Evolutionary conservation across 257 asterid genomes (phyloP), one percentile per base, ranked within the genome.

Genomic region (Oldenlandia corymbosa): DNA sequence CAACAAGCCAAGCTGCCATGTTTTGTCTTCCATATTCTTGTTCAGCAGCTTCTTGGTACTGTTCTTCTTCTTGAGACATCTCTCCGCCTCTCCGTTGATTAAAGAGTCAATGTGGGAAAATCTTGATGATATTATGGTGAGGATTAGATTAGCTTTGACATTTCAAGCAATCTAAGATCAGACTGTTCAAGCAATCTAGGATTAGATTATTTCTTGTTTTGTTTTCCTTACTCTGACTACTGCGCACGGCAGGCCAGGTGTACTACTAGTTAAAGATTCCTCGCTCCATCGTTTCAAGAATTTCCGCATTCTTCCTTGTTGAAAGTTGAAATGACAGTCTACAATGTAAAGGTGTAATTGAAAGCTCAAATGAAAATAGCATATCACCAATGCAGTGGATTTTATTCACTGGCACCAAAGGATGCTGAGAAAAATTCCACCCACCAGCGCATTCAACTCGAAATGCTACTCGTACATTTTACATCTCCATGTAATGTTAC

Each of bases 1-100:
- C 94, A 41, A 91, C 75, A 68, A 91, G 98, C 97, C 98, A 92
- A 72, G 98, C 97, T 46, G 95, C 98, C 95, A 89, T 85, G 75
- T 87, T 92, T 69, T 78, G 95, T 68, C 78, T 84, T 59, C 64
- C 84, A 39, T 65, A 77, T 37, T 53, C 81, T 59, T 74, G 45
- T 36, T 48, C 45, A 45, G 50, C n/a, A n/a, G 21, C 50, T 17
- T 57, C 24, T 31, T 10, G 26, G 4, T 55, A 42, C 26, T 47
- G 50, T 23, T 45, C 9, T 2, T 18, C 26, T 11, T 20, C 12
- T 1, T 11, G 7, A 47, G 53, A 47, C 53, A 47, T 47, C 24
- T 20, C 53, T 0, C 6, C 2, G 53, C 7, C 7, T n/a, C 11
- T 47, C 12, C 3, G 7, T 6, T 5, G 48, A 12, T 16, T n/a